Evolutionary conservation across 2,329 filamentous ascomycete species (phyloP).

Genomic region (Fusarium brachygibbosum): DNA sequence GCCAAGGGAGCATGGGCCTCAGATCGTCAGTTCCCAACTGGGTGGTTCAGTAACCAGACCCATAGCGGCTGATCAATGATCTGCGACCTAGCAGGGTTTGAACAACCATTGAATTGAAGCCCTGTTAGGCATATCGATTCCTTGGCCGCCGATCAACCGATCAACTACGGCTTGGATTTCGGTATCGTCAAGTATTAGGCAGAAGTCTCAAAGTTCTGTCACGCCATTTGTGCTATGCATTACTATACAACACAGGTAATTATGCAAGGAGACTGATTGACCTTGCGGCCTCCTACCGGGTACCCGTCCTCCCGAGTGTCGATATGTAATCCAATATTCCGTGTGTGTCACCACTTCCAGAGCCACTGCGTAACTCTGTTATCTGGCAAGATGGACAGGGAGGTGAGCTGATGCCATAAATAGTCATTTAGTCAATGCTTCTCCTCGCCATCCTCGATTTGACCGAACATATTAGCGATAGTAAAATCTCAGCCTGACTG

Average conservation of each 20-base stretch:
- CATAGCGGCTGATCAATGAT: background rate
- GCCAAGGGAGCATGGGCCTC: background rate
- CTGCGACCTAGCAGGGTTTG: background rate
- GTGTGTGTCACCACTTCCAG: background rate
- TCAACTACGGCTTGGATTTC: background rate
- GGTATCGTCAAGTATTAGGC: background rate
- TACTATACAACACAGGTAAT: background rate
- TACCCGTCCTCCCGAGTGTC: background rate
- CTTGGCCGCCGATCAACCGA: background rate
- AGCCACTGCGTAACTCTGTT: background rate
- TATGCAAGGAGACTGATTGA: background rate
- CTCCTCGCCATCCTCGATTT: background rate
- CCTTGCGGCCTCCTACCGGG: background rate
- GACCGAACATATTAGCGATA: background rate
- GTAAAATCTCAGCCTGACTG: background rate
- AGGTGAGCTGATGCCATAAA: background rate
- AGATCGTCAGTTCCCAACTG: background rate
- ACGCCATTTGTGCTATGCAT: background rate
- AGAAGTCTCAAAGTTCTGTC: background rate
- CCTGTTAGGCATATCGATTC: background rate
- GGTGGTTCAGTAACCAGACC: background rate
- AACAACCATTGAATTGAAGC: background rate
- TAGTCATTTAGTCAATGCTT: background rate
- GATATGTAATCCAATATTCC: background rate
- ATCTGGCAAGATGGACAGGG: background rate